These are phyloP conservation scores for Stemphylium beticola DNA, from an alignment of 2,329 filamentous ascomycete species.

Conservation along the genomic window DNA sequence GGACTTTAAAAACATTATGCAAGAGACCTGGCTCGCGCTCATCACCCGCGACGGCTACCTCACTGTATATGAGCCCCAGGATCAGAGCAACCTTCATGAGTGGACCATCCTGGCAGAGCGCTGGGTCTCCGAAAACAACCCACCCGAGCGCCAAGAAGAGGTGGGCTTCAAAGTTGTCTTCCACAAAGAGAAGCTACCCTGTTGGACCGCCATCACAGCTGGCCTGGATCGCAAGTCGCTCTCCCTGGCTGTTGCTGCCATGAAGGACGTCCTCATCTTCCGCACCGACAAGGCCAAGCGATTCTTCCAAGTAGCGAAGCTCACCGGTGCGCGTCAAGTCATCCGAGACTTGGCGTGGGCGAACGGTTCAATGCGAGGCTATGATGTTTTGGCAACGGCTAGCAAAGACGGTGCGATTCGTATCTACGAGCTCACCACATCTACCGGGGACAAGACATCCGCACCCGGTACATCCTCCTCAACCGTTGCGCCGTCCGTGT, in stretches of 20 bases:
- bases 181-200: constrained; percentile 83
- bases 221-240: constrained; percentile 82
- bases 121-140: constrained; percentile 66
- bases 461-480: constrained; percentile 28
- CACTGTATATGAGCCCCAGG: constrained; percentile 82
- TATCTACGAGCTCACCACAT: constrained; percentile 80
- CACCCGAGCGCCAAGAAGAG: constrained; percentile 79
- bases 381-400: constrained; percentile 88
- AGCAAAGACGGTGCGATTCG: constrained; percentile 90
- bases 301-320: constrained; percentile 83
- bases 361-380: constrained; percentile 85
- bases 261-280: constrained; percentile 83
- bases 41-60: constrained; percentile 83
- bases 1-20: constrained; percentile 83
- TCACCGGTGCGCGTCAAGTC: constrained; percentile 75
- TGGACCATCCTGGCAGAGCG: constrained; percentile 80
- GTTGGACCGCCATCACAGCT: constrained; percentile 77
- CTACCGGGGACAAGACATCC: constrained; percentile 52
- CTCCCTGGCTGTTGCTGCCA: constrained; percentile 82
- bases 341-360: constrained; percentile 93
- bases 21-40: constrained; percentile 83
- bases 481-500: constrained; percentile 20
- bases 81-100: constrained; percentile 78
- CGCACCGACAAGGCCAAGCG: constrained; percentile 75
- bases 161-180: constrained; percentile 85